Base-by-base conservation (phyloP, 805 yeast genomes). In the Metschnikowia chrysomelidarum region DNA sequence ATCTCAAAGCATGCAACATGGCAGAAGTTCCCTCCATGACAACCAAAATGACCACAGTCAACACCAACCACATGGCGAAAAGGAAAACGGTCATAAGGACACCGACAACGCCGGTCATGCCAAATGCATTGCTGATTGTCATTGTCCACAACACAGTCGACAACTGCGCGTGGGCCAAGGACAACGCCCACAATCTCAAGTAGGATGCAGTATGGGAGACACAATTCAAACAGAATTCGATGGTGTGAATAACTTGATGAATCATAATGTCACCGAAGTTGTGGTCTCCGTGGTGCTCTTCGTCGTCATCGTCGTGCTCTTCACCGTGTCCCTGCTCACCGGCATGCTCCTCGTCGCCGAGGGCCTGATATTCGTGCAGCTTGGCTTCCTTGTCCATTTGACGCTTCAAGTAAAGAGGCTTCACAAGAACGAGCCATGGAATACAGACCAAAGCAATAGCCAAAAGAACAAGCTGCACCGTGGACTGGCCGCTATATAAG, bases 21-120 rank as follows among this genome's bases (percentile, higher is more conserved):
- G 98, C 98, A 17, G 97, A 87, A 0, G 99, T 93, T 40, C 98
- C 99, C 64, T 93, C 99, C 99, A 93, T 93, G 34, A 85, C 69
- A 10, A 93, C 98, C 54, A 93, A 73, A 50, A 93, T 87, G 53
- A 87, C 83, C 17, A 89, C 91, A 0, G 98, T 91, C 43, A 93
- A 69, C 3, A 77, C 77, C 59, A 93, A 88, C 99, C 99, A 93
- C 83, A 93, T 79, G 15, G 83, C 95, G 60, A 93, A 93, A 56
- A 93, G 64, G 16, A 83, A 54, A 24, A 89, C 93, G 2, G 87
- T 79, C 73, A 77, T 78, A 18, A 81, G 44, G 1, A 87, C 83
- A 9, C 96, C 95, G 4, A 71, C 50, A 7, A 64, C 44, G 3
- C 91, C 93, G 3, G 81, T 69, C 3, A 68, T 46, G 6, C 78